These are phyloP conservation scores for Saxispiralis lemnorum DNA, from an alignment of 495 filamentous ascomycete genomes.

Conservation along the genomic window DNA sequence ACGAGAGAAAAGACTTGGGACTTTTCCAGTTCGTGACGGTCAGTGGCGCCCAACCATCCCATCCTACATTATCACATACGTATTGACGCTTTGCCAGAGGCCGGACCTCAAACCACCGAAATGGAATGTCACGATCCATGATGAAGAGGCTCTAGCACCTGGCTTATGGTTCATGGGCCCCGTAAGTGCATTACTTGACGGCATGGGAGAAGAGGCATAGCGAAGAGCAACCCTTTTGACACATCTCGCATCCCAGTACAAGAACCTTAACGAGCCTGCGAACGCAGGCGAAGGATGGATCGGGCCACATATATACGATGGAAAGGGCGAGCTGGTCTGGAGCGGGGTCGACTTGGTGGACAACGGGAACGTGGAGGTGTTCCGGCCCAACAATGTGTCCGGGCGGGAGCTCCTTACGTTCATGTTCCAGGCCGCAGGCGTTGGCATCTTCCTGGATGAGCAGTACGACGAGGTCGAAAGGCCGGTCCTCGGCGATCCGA, in stretches of 20 bases:
- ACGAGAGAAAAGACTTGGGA: too few relatives aligned
- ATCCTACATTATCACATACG: too few relatives aligned
- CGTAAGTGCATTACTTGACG: not conserved
- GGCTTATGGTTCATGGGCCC: slow-evolving; percentile 5
- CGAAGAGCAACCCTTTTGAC: not conserved
- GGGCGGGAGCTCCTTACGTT: slow-evolving; percentile 4
- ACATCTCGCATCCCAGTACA: not conserved
- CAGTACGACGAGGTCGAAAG: not conserved
- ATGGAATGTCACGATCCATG: slow-evolving; percentile 3
- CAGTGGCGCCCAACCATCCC: too few relatives aligned
- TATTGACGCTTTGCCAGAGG: not conserved
- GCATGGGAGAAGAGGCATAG: not conserved
- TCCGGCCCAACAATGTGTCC: not conserved
- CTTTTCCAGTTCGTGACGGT: too few relatives aligned
- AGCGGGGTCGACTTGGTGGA: not conserved
- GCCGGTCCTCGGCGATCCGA: not conserved
- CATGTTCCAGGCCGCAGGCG: not conserved
- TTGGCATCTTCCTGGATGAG: not conserved
- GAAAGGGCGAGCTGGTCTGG: slow-evolving; percentile 1
- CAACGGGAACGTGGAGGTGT: not conserved
- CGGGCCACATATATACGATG: slow-evolving; percentile 3
- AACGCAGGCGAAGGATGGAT: not conserved
- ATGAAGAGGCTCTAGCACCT: not conserved
- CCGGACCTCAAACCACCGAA: slow-evolving; percentile 1
- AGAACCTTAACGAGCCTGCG: slow-evolving; percentile 1